Conservation (phyloP, 2,329 filamentous ascomycete species). For the Nemania serpens region DNA sequence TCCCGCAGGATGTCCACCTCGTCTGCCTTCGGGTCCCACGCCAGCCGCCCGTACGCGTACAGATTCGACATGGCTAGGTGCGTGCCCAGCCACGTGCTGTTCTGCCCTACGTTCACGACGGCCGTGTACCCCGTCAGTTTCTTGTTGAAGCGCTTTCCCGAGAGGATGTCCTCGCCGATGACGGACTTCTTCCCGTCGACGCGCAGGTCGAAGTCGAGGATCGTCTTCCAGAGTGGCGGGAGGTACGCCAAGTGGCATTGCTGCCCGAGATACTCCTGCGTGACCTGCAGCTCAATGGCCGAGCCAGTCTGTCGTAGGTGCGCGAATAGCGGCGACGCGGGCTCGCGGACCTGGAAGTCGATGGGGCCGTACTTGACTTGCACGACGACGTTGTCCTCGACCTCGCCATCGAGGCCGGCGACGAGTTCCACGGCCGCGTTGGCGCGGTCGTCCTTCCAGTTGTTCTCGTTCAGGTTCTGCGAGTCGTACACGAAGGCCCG, state of each 20-base stretch:
- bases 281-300: slow-evolving; percentile 69
- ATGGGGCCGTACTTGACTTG: slow-evolving; percentile 78
- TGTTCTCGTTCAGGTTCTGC: slow-evolving; percentile 53
- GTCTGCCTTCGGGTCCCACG: slow-evolving; percentile 63
- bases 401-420: slow-evolving; percentile 64
- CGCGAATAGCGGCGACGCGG: slow-evolving; percentile 67
- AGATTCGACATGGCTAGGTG: slow-evolving; percentile 74
- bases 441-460: slow-evolving; percentile 71
- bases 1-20: slow-evolving; percentile 59
- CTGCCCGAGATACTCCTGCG: slow-evolving; percentile 73
- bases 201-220: slow-evolving; percentile 70
- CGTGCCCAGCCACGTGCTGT: slow-evolving; percentile 70
- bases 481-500: slow-evolving; percentile 73
- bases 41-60: slow-evolving; percentile 69
- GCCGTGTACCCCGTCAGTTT: slow-evolving; percentile 65
- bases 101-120: slow-evolving; percentile 69
- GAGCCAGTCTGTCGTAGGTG: slow-evolving; percentile 49
- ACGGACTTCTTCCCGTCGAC: slow-evolving; percentile 60
- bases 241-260: slow-evolving; percentile 72
- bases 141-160: slow-evolving; percentile 62
- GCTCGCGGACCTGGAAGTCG: slow-evolving; percentile 74
- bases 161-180: slow-evolving; percentile 62
- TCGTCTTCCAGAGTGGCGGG: slow-evolving; percentile 69
- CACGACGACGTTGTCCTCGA: slow-evolving; percentile 71
- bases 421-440: slow-evolving; percentile 73